Evolutionary conservation across 768 basidiomycete species (phyloP).

Genomic region (Termitomyces sp.): DNA sequence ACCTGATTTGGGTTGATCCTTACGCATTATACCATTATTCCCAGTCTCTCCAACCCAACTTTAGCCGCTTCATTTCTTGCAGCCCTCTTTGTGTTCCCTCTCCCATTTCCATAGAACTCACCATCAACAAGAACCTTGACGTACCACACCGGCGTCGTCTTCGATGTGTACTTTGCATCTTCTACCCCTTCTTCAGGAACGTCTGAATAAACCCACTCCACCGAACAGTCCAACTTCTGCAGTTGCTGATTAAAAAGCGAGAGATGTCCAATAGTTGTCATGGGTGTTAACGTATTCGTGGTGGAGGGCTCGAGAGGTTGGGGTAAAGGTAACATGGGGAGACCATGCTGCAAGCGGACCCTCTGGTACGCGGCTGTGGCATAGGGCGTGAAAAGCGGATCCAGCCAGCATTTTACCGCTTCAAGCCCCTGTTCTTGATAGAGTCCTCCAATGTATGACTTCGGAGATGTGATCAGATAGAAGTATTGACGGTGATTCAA

Average conservation of each 20-base stretch:
- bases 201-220: slow-evolving; percentile 71
- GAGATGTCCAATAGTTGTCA: slow-evolving; percentile 52
- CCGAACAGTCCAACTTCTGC: slow-evolving; percentile 45
- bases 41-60: slow-evolving; percentile 56
- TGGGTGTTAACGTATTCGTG: slow-evolving; percentile 13
- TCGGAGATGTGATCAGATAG: slow-evolving; percentile 5
- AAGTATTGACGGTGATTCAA: not conserved
- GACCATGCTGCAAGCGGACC: slow-evolving; percentile 62
- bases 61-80: slow-evolving; percentile 82
- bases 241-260: slow-evolving; percentile 77
- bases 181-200: slow-evolving; percentile 14
- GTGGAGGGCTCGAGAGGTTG: slow-evolving; percentile 15
- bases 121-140: slow-evolving; percentile 61
- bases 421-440: slow-evolving; percentile 65
- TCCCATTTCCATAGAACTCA: slow-evolving; percentile 52
- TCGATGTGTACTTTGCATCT: slow-evolving; percentile 33
- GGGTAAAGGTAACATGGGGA: slow-evolving; percentile 32
- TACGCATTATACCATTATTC: slow-evolving; percentile 47
- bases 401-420: slow-evolving; percentile 53
- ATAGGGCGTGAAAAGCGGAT: slow-evolving; percentile 59
- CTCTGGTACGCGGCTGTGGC: slow-evolving; percentile 51
- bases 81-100: slow-evolving; percentile 70
- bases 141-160: slow-evolving; percentile 73
- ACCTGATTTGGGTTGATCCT: too few relatives aligned
- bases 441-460: slow-evolving; percentile 80